phyloP scores from a whole-genome alignment of 2,329 filamentous ascomycete genomes.

The Pseudogymnoascus sp. region DNA sequence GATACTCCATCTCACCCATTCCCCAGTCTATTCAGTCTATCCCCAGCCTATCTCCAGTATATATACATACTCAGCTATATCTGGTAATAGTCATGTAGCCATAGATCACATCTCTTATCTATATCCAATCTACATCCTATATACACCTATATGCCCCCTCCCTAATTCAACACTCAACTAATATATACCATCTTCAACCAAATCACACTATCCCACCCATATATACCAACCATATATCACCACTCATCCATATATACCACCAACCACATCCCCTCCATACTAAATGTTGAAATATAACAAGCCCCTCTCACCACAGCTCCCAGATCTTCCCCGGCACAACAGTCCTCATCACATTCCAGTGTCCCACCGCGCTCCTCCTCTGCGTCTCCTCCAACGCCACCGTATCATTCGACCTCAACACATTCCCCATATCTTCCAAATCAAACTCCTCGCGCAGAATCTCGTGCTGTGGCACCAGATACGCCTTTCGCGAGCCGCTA shows the following conservation, averaged over 20 bases:
- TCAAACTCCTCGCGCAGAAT: constrained; percentile 37
- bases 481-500: constrained; percentile 61
- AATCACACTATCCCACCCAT: background rate
- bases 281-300: background rate
- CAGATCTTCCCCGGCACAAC: constrained; percentile 73
- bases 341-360: constrained; percentile 87
- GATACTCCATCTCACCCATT: background rate
- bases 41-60: background rate
- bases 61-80: background rate
- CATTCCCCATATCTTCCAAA: constrained; percentile 29
- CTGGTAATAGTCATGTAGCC: background rate
- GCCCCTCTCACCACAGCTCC: constrained; percentile 66
- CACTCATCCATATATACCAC: background rate
- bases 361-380: constrained; percentile 66
- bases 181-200: background rate
- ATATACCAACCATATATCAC: background rate
- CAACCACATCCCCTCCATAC: background rate
- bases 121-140: background rate
- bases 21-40: background rate
- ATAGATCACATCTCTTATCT: background rate
- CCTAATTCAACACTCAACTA: background rate
- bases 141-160: background rate
- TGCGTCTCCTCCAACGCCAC: constrained; percentile 63
- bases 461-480: constrained; percentile 66
- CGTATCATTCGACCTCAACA: constrained; percentile 58